Conservation (phyloP, 805 yeast genomes). For the Candida peoriensis region DNA sequence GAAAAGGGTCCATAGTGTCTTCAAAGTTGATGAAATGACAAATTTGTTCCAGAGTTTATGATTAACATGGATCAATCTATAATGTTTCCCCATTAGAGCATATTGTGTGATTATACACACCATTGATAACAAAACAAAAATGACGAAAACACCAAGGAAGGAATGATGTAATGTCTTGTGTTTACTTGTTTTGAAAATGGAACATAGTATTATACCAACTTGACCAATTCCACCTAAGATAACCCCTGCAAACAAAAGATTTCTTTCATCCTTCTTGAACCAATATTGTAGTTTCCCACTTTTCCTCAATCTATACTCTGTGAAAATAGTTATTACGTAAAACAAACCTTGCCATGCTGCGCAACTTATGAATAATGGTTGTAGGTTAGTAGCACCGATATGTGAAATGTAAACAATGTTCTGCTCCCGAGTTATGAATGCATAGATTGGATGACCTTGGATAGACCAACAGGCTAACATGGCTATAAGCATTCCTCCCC, state of each 20-base stretch:
- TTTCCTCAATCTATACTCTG: constrained; percentile 60
- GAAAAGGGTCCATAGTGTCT: constrained; percentile 57
- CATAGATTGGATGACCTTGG: constrained; percentile 72
- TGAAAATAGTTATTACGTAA: constrained; percentile 55
- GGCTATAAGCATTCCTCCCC: constrained; percentile 92
- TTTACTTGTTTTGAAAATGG: constrained; percentile 62
- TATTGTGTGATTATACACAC: constrained; percentile 41
- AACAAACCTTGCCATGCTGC: constrained; percentile 74
- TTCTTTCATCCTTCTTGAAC: constrained; percentile 33
- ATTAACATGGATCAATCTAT: constrained; percentile 30
- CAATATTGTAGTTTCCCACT: constrained; percentile 43
- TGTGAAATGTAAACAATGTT: constrained; percentile 72
- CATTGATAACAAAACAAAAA: constrained; percentile 52
- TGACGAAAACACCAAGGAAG: constrained; percentile 72
- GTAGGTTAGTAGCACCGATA: constrained; percentile 81
- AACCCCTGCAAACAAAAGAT: constrained; percentile 36
- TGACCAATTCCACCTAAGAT: constrained; percentile 53
- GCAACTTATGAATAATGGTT: constrained; percentile 79
- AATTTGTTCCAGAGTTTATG: constrained; percentile 35
- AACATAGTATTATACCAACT: constrained; percentile 66
- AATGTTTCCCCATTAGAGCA: constrained; percentile 40
- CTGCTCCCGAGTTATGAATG: constrained; percentile 42
- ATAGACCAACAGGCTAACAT: constrained; percentile 72
- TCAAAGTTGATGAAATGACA: constrained; percentile 46
- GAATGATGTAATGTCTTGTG: constrained; percentile 54